phyloP scores from a whole-genome alignment of 176 grass and related monocot species.

The Pharus latifolius region DNA sequence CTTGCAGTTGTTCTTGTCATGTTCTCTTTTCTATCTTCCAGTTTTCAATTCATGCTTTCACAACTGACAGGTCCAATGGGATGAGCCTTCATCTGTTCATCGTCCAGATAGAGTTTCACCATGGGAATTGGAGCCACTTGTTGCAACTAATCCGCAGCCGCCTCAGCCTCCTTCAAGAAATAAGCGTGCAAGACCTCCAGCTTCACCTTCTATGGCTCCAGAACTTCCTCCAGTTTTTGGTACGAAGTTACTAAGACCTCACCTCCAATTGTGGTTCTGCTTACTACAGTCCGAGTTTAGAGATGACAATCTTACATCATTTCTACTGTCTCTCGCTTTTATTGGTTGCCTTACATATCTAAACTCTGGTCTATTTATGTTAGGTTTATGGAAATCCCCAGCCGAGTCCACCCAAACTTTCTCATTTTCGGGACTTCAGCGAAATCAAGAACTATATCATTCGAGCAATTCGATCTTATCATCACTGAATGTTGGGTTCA shows the following conservation, averaged over 20 bases:
- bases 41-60: slow-evolving; percentile 2
- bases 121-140: slow-evolving; percentile 68
- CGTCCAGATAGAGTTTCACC: slow-evolving; percentile 69
- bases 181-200: slow-evolving; percentile 44
- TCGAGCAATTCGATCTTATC: slow-evolving; percentile 22
- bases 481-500: slow-evolving; percentile 27
- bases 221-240: slow-evolving; percentile 42
- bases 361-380: slow-evolving; percentile 21
- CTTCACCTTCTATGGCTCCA: slow-evolving; percentile 27
- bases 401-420: slow-evolving; percentile 38
- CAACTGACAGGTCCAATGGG: slow-evolving; percentile 66
- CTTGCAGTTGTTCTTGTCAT: not conserved
- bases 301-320: not conserved
- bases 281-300: not conserved
- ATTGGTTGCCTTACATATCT: not conserved
- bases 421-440: slow-evolving; percentile 48
- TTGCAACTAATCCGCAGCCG: not conserved
- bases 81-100: slow-evolving; percentile 41
- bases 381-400: slow-evolving; percentile 65
- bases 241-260: slow-evolving; percentile 22
- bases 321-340: not conserved
- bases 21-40: not conserved
- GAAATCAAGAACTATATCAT: slow-evolving; percentile 36
- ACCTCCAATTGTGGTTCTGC: not conserved
- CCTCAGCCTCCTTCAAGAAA: slow-evolving; percentile 39